phyloP scores from a whole-genome alignment of 1,139 yeast species.

The Scheffersomyces segobiensis region DNA sequence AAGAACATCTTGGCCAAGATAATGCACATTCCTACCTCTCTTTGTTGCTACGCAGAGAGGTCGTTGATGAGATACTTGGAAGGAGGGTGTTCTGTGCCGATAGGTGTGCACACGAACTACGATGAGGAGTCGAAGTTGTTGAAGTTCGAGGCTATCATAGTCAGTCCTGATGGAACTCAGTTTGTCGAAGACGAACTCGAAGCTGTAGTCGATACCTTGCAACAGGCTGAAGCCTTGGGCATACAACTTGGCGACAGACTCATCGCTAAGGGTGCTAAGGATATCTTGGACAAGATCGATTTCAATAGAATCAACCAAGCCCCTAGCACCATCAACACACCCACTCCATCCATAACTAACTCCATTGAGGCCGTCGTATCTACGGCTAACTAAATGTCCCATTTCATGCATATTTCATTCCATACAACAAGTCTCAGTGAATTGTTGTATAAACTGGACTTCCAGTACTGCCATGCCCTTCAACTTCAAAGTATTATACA shows the following conservation, averaged over 20 bases:
- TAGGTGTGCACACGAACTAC: conserved; percentile 76
- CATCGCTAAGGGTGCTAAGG: conserved; percentile 76
- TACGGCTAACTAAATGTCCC: not conserved
- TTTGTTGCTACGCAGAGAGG: conserved; percentile 89
- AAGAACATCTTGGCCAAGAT: conserved; percentile 60
- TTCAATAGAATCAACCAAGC: conserved; percentile 58
- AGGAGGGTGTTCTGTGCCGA: conserved; percentile 98
- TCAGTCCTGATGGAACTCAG: conserved; percentile 78
- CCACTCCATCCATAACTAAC: not conserved
- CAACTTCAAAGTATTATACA: not conserved
- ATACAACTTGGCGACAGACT: conserved; percentile 65
- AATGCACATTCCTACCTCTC: conserved; percentile 65
- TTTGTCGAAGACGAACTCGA: conserved; percentile 57
- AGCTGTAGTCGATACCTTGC: conserved; percentile 36
- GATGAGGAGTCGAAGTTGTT: conserved; percentile 44
- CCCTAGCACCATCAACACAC: conserved; percentile 18
- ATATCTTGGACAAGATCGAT: conserved; percentile 77
- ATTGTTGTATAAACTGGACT: not conserved
- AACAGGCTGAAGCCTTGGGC: conserved; percentile 76
- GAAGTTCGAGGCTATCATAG: conserved; percentile 69
- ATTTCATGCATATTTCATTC: not conserved
- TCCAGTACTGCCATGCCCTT: not conserved
- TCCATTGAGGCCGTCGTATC: not conserved
- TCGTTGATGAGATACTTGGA: conserved; percentile 83
- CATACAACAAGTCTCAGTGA: not conserved